Conservation (phyloP, 176 grass and related monocot species). For the Oryza glaberrima region DNA sequence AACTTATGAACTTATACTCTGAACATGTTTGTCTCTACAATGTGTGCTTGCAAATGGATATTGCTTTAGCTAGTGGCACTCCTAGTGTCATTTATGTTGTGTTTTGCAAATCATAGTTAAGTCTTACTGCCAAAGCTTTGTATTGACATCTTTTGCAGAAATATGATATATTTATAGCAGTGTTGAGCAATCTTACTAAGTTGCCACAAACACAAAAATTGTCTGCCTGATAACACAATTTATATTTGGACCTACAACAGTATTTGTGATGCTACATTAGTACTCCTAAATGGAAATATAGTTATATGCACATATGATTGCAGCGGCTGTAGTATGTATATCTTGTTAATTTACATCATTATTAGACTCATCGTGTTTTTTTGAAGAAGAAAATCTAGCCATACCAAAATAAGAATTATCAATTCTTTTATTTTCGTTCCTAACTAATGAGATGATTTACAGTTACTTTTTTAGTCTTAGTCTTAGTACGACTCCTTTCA, state of each 20-base stretch:
- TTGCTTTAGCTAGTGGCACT: background rate
- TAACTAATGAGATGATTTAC: background rate
- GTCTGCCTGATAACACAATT: background rate
- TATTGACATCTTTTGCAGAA: background rate
- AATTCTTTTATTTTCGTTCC: background rate
- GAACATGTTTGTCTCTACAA: background rate
- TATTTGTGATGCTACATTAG: background rate
- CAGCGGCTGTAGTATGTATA: background rate
- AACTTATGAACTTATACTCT: background rate
- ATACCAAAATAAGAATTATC: background rate
- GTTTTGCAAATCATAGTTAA: background rate
- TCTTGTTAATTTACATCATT: background rate
- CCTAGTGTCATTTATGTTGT: background rate
- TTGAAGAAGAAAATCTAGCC: background rate
- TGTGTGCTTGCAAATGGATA: conserved; percentile 9
- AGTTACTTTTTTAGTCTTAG: background rate
- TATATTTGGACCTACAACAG: background rate
- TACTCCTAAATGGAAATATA: background rate
- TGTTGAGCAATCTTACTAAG: conserved; percentile 6
- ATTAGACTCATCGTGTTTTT: background rate
- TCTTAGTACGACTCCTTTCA: background rate
- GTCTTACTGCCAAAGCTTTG: background rate
- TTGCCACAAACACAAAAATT: background rate
- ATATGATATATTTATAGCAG: too few species aligned
- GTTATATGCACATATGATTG: background rate